A percentile compares a stretch with the other conserved stretches of the same genome.
Evolutionary conservation across 164 flowering plant genomes (phyloP).

Genomic region (Stephania japonica): DNA sequence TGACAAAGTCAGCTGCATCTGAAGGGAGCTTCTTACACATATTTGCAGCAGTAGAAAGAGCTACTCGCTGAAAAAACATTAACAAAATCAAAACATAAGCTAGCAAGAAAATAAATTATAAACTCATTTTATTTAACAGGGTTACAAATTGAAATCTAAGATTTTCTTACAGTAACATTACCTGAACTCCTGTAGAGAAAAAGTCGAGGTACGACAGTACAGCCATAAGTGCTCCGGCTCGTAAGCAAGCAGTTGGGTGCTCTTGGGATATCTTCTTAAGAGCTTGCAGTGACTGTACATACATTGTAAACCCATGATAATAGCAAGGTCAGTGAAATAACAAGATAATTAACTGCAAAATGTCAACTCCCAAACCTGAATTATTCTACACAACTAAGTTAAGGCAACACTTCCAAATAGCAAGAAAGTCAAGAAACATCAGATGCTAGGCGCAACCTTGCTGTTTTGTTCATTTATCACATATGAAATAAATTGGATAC

Average conservation of each 20-base stretch:
- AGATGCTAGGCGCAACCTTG: not conserved
- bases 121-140: not conserved
- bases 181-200: conserved; percentile 99
- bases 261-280: conserved; percentile 96
- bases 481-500: not conserved
- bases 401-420: not conserved
- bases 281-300: conserved; percentile 88
- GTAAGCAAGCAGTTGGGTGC: conserved; percentile 97
- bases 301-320: not conserved
- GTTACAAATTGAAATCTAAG: not conserved
- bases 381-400: not conserved
- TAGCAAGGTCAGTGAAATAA: not conserved
- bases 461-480: not conserved
- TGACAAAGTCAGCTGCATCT: conserved; percentile 98
- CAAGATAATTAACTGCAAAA: not conserved
- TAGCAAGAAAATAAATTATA: not conserved
- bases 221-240: conserved; percentile 99
- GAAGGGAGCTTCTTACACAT: conserved; percentile 99
- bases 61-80: conserved; percentile 62
- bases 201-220: conserved; percentile 95
- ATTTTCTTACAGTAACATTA: conserved; percentile 12
- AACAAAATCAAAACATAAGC: not conserved
- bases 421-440: not conserved
- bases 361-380: not conserved
- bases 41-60: conserved; percentile 96